Evolutionary conservation across 2,329 filamentous ascomycete genomes (phyloP), one percentile per base, ranked within the genome.

Genomic region (Penicillium sp.): DNA sequence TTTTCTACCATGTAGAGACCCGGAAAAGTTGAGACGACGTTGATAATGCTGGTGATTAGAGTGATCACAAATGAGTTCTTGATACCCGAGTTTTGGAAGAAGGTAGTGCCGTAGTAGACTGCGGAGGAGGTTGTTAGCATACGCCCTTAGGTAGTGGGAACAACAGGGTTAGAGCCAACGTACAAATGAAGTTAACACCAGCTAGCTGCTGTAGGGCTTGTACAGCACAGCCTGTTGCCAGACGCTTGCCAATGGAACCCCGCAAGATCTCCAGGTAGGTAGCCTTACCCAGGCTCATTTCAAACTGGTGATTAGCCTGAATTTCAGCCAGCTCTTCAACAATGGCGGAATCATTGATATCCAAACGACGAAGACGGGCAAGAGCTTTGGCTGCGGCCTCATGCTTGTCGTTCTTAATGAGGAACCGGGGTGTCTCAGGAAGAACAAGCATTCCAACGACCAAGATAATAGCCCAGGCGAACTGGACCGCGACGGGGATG

Each of bases 301-400:
- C 92, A 73, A 91, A 91, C 75, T 90, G 89, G 75, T 93, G 86
- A 80, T 95, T 96, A 77, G 91, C 91, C 60, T 93, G 82, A 64
- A 96, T 90, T 79, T 96, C 91, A 35, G 88, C 82, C 46, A 95
- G 82, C 77, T 96, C 91, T 60, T 85, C 80, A 75, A 95, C 86
- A 72, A 86, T 90, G 59, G 87, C 83, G 19, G 88, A 90, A 53
- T 89, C 84, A 54, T 78, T 72, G 50, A 87, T 81, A 77, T 95
- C 67, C 48, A 70, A 86, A 56, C 89, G 89, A 69, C 91, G 89
- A 29, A 96, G 84, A 58, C 81, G 82, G 50, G 84, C 76, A 9
- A 96, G 83, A 4, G 86, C 76, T 7, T 75, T 66, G 57, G 85
- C 82, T 27, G 91, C 91, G 46, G 80, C 71, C 46, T 88, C 84